Evolutionary conservation across 805 yeast genomes (phyloP), one percentile per base, ranked within the genome.

Genomic region (Ogataea saltuana): DNA sequence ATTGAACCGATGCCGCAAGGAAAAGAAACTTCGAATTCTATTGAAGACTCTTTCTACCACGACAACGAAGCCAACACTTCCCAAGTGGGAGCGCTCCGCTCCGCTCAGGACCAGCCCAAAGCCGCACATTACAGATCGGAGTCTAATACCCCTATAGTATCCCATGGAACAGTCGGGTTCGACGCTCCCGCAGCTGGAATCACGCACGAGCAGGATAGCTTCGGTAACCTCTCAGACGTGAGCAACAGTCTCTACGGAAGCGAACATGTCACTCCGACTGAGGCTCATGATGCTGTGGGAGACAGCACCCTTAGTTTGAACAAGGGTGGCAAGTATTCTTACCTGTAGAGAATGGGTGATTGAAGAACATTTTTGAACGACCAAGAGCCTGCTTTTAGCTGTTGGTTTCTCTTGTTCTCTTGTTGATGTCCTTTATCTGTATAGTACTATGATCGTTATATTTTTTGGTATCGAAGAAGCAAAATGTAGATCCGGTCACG

Each of bases 61-160:
- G 39, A 33, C 13, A 26, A 26, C 25, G 42, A 31, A 6, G 31
- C 19, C 9, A 31, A 23, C 25, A 25, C 15, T 13, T 5, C 33
- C 19, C 32, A 36, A 27, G 18, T 16, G 20, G 16, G 13, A 11
- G 25, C 17, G 17, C 35, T 23, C 26, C 30, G 33, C 30, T 17
- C 44, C 6, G 25, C 17, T 11, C 28, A 15, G 15, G 49, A 42
- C 19, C 43, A 23, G 4, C 23, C 22, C 17, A 19, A 34, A 10
- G 10, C 42, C 6, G 28, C 41, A 3, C 56, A 53, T 39, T 42
- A 44, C 39, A 42, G 54, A 44, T 38, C 53, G 3, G 51, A 48
- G 26, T 53, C 57, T 5, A 50, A 39, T 16, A 50, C 57, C 10
- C 57, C 57, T n/a, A 50, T 53, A 21, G 45, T 50, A 21, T 23